Conservation (phyloP, 192 early-diverging fungal species). For the Entomortierella parvispora region DNA sequence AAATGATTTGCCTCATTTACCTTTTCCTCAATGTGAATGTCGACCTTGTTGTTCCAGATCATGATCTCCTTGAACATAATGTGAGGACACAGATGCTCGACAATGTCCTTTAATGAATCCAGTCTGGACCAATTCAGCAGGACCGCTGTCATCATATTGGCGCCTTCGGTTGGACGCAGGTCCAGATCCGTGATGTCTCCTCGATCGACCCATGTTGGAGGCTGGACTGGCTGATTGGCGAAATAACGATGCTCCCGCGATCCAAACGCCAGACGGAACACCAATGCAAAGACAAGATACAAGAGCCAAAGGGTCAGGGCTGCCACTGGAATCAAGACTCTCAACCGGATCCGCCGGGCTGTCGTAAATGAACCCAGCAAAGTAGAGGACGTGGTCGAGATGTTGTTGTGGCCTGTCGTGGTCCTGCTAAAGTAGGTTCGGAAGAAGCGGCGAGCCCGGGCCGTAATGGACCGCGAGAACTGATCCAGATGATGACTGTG, state of each 20-base stretch:
- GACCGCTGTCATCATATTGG: slow-evolving; percentile 57
- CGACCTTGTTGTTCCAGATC: slow-evolving; percentile 66
- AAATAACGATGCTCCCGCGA: background rate
- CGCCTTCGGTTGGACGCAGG: slow-evolving; percentile 60
- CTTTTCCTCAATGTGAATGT: slow-evolving; percentile 54
- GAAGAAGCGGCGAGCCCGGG: slow-evolving; percentile 18
- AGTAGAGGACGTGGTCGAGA: too few relatives aligned
- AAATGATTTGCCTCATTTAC: slow-evolving; percentile 28
- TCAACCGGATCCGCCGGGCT: slow-evolving; percentile 30
- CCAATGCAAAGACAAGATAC: slow-evolving; percentile 12
- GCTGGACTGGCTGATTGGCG: background rate
- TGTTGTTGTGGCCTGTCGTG: slow-evolving; percentile 1
- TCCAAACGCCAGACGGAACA: slow-evolving; percentile 34
- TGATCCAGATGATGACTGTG: slow-evolving; percentile 29
- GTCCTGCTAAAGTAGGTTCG: slow-evolving; percentile 21
- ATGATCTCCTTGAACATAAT: slow-evolving; percentile 65
- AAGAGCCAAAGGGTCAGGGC: slow-evolving; percentile 9
- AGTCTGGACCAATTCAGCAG: slow-evolving; percentile 49
- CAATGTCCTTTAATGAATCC: slow-evolving; percentile 56
- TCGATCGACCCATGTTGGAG: slow-evolving; percentile 37
- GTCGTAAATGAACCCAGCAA: background rate
- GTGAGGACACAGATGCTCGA: slow-evolving; percentile 61
- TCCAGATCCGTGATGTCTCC: slow-evolving; percentile 42
- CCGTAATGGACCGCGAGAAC: slow-evolving; percentile 23
- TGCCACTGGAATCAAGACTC: slow-evolving; percentile 22